A percentile compares a stretch with the other conserved stretches of the same genome.
phyloP scores from a whole-genome alignment of 2,329 filamentous ascomycete genomes.

The Colletotrichum musicola region DNA sequence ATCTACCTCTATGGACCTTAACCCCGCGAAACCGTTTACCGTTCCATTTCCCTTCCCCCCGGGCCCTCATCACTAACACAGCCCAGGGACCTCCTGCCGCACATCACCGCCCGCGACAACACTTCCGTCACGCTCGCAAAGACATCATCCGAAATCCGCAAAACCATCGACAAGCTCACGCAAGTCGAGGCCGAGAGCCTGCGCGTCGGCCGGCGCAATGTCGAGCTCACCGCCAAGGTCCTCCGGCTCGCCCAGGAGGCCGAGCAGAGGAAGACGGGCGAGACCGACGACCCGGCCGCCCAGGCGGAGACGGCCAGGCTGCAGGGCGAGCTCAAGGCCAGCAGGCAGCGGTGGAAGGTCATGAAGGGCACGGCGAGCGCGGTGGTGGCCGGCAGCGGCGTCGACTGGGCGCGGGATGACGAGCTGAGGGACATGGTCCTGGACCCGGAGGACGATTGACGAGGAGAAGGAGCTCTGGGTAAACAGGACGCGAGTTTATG shows the following conservation, averaged over 20 bases:
- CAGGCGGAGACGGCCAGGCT: constrained; percentile 68
- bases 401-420: constrained; percentile 83
- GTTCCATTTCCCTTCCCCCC: not conserved
- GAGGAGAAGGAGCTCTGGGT: not conserved
- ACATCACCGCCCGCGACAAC: constrained; percentile 76
- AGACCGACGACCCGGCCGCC: constrained; percentile 65
- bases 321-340: constrained; percentile 70
- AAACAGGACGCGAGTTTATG: no score
- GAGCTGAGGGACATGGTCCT: constrained; percentile 78
- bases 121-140: constrained; percentile 74
- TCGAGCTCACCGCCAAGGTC: constrained; percentile 71
- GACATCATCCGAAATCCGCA: constrained; percentile 65
- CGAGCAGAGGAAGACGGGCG: constrained; percentile 64
- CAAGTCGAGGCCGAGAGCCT: constrained; percentile 70
- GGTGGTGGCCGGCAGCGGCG: constrained; percentile 82
- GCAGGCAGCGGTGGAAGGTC: constrained; percentile 76
- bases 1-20: not conserved
- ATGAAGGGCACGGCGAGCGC: constrained; percentile 85
- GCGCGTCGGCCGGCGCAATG: constrained; percentile 69
- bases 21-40: not conserved
- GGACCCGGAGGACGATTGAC: constrained; percentile 64
- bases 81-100: constrained; percentile 73
- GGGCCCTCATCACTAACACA: constrained; percentile 5
- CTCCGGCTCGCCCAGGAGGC: constrained; percentile 72
- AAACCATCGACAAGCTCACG: constrained; percentile 65